Evolutionary conservation across 1,139 yeast species (phyloP).

Genomic region (Hemisphaericaspora lyxosophila): DNA sequence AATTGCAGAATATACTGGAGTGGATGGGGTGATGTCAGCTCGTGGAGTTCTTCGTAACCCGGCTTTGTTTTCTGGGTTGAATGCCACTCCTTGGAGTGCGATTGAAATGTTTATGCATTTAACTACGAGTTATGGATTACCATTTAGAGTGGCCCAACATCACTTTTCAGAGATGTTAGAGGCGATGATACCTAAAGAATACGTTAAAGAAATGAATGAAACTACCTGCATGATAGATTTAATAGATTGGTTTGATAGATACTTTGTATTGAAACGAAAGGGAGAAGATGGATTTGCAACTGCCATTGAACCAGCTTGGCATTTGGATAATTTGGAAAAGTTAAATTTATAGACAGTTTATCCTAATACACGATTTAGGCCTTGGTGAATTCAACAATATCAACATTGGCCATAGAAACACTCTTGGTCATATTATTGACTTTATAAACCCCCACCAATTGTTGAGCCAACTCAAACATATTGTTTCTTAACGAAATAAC

Average conservation of each 20-base stretch:
- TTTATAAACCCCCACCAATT: conserved; percentile 93
- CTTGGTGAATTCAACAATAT: conserved; percentile 17
- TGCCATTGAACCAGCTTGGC: conserved; percentile 55
- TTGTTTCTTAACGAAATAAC: conserved; percentile 94
- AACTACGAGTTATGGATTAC: conserved; percentile 77
- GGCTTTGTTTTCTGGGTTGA: conserved; percentile 74
- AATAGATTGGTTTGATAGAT: conserved; percentile 77
- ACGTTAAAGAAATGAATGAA: conserved; percentile 65
- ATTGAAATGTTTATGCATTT: conserved; percentile 81
- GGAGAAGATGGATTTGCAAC: conserved; percentile 70
- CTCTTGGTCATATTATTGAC: conserved; percentile 88
- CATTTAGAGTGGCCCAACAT: conserved; percentile 80
- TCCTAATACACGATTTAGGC: not conserved
- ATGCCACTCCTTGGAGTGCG: conserved; percentile 85
- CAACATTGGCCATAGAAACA: conserved; percentile 70
- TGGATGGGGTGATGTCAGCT: conserved; percentile 95
- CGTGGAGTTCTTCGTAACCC: conserved; percentile 87
- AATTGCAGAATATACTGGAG: conserved; percentile 68
- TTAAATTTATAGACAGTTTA: conserved; percentile 5
- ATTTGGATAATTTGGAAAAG: conserved; percentile 6
- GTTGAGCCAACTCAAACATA: conserved; percentile 96
- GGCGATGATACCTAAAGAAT: conserved; percentile 53
- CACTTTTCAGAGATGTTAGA: conserved; percentile 86
- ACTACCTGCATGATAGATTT: conserved; percentile 58
- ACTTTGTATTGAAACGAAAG: conserved; percentile 63